Evolutionary conservation across 805 yeast species (phyloP), one percentile per base, ranked within the genome.

Genomic region (Candida easanensis): DNA sequence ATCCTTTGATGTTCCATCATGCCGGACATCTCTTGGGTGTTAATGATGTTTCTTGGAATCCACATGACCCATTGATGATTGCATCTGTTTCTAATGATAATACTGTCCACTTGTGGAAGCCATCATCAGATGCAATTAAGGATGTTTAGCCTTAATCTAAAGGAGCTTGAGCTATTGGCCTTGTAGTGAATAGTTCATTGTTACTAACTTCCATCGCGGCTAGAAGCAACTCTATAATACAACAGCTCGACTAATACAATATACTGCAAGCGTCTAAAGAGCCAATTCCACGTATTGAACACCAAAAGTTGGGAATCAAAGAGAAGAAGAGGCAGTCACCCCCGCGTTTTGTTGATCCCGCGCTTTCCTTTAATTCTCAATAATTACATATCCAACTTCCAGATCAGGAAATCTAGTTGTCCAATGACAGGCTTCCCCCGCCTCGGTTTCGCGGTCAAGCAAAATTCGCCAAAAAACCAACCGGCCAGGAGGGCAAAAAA

Each of bases 21-120:
- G 83, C 81, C 4, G 97, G 97, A 0, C 98, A 90, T 61, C 74
- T 83, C 76, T 68, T 84, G n/a, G 89, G 91, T 4, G 87, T 90
- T 3, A 85, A 84, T 51, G 97, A 89, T 54, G 64, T 88, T 22
- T 74, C 79, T 26, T 90, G 97, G 97, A 84, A 86, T 44, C 76
- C 79, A 0, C 80, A 80, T 45, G 85, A 79, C 44, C 77, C 79
- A 4, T 77, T 83, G 77, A 71, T 83, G 74, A 50, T 88, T 28
- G 82, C 88, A 4, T 80, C 88, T 55, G 91, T 85, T 5, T 79
- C 88, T 0, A 88, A 84, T 54, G 97, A 90, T 57, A 90, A 90
- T 58, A 77, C 90, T 1, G 65, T 89, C n/a, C 97, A 90, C 49
- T 62, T 89, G 3, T 90, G 96, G 95, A 78, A 74, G 54, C 95